Evolutionary conservation across 2,329 filamentous ascomycete genomes (phyloP).

Genomic region (Sporothrix protearum): DNA sequence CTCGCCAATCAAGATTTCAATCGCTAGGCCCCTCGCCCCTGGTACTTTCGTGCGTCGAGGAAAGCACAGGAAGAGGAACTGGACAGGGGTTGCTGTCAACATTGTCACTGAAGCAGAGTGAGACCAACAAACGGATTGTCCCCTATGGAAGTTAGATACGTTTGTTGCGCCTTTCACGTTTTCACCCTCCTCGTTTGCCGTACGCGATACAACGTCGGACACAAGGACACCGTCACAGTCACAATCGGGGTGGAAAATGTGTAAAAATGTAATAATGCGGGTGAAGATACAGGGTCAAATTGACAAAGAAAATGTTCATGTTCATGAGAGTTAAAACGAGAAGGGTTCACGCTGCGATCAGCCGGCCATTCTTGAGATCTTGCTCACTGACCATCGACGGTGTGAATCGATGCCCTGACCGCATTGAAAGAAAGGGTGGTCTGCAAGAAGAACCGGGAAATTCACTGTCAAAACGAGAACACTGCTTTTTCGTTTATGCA

Average conservation of each 20-base stretch:
- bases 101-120: neutral
- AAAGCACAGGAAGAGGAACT: neutral
- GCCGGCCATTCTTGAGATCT: neutral
- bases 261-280: too few relatives aligned
- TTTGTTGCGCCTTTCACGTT: neutral
- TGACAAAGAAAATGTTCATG: neutral
- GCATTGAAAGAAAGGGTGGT: neutral
- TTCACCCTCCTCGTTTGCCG: neutral
- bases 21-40: neutral
- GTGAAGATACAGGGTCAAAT: too few relatives aligned
- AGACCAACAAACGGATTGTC: neutral
- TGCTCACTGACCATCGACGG: neutral
- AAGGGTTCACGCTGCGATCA: neutral
- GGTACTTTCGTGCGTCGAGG: constrained; percentile 6
- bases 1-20: constrained; percentile 13
- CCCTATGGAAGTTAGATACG: neutral
- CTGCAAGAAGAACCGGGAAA: neutral
- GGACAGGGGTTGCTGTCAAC: neutral
- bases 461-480: neutral
- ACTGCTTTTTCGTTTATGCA: neutral
- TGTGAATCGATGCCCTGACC: constrained; percentile 1
- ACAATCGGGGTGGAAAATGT: neutral
- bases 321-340: neutral
- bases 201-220: neutral
- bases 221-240: neutral